Percentiles rank a stretch among this genome's conserved stretches.
phyloP scores from a whole-genome alignment of 1,139 yeast genomes.

The Pichia sp. region DNA sequence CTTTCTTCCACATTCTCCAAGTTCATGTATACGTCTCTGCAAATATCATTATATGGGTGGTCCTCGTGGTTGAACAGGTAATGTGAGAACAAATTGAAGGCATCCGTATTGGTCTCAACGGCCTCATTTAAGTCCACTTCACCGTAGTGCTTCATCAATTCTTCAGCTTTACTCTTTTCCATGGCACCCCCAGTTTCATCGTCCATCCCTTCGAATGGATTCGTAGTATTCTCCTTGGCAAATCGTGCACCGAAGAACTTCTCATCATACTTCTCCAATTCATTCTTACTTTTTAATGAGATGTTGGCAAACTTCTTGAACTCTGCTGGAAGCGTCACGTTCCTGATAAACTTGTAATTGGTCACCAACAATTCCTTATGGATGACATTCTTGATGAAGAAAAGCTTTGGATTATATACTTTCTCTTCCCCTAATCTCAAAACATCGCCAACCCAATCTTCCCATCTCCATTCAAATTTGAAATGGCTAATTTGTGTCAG shows the following conservation, averaged over 20 bases:
- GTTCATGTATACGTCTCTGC: constrained; percentile 26
- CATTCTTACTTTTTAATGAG: constrained; percentile 31
- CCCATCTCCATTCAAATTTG: constrained; percentile 98
- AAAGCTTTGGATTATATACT: constrained; percentile 63
- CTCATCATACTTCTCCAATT: constrained; percentile 24
- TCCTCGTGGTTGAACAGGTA: constrained; percentile 28
- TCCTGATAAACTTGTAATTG: constrained; percentile 53
- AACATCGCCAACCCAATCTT: constrained; percentile 70
- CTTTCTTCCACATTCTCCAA: constrained; percentile 25
- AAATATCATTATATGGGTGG: constrained; percentile 25
- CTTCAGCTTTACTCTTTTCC: constrained; percentile 1
- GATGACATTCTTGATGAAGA: constrained; percentile 71
- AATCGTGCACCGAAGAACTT: constrained; percentile 26
- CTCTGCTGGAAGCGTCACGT: constrained; percentile 70
- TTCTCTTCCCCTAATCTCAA: constrained; percentile 34
- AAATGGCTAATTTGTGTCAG: constrained; percentile 89
- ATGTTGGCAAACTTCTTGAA: constrained; percentile 57
- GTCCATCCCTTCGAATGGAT: constrained; percentile 13
- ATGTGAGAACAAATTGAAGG: constrained; percentile 19
- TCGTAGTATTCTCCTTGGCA: constrained; percentile 13
- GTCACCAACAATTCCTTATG: constrained; percentile 79
- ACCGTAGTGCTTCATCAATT: background rate
- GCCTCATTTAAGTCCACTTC: constrained; percentile 1
- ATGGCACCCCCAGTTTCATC: constrained; percentile 14
- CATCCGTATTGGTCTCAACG: constrained; percentile 17